Base-by-base conservation (phyloP, 495 filamentous ascomycete species). In the Penicillium longicatenatum region DNA sequence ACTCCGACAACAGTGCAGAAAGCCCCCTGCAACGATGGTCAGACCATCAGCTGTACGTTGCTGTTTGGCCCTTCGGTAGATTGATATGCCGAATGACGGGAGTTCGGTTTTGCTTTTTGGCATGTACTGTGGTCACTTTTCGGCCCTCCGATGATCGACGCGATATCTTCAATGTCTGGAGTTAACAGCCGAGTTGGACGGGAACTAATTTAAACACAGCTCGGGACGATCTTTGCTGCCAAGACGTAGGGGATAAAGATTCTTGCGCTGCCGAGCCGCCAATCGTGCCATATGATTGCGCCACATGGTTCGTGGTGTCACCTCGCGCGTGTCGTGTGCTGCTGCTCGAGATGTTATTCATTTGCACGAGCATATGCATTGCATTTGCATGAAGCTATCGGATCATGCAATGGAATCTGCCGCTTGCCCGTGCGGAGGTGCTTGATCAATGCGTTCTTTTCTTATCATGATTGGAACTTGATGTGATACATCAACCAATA, bases 101-200 rank as follows among this genome's bases (percentile, higher is more conserved):
- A 51, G 16, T 51, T 39, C 17, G n/a, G 20, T n/a, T 29, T 30
- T 44, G 14, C 35, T 8, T 24, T 24, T 35, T 16, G 16, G 20
- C 30, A 21, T 30, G 52, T 49, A 22, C 45, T 55, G 49, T 26
- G 41, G 24, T 7, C 26, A 1, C 16, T 50, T 50, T 31, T 14
- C 49, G 45, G 33, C 41, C 26, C 33, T 52, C 35, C 53, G 50
- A 55, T 54, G 50, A 57, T 61, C 54, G 42, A 55, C 54, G 17
- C 31, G 8, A 1, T 30, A 30, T 46, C 1, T 26, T 46, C 22
- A 24, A 46, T 22, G 3, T 24, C 20, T 21, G 20, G 43, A 48
- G 45, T 12, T 6, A 30, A 30, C 45, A 48, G 45, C 45, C 45
- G 45, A 46, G 19, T 46, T 46, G 20, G 22, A 46, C 43, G 43